A percentile compares a stretch with the other conserved stretches of the same genome.
Evolutionary conservation across 768 basidiomycete species (phyloP).

Genomic region (Suillus brevipes): DNA sequence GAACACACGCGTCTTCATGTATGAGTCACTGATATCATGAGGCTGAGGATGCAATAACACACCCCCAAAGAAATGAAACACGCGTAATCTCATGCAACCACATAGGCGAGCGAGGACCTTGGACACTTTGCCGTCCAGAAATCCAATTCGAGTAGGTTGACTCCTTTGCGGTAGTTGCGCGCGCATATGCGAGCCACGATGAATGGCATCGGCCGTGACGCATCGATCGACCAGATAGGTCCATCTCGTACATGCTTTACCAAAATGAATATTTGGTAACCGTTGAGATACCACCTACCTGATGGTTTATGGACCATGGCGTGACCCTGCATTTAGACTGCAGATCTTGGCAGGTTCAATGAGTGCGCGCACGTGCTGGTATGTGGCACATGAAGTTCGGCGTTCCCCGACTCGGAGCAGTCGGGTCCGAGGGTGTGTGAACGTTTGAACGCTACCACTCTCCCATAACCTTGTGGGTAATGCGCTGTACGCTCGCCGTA

Average conservation of each 20-base stretch:
- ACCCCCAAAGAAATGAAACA: background rate
- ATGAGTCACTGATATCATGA: background rate
- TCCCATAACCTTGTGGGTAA: background rate
- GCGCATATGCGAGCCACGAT: background rate
- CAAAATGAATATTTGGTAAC: background rate
- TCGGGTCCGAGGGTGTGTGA: background rate
- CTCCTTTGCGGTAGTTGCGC: background rate
- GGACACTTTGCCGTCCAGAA: background rate
- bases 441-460: background rate
- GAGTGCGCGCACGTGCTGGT: background rate
- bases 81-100: background rate
- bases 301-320: background rate
- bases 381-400: background rate
- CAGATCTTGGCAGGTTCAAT: background rate
- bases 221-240: slow-evolving; percentile 1
- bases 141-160: background rate
- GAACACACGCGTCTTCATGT: background rate
- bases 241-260: background rate
- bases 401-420: background rate
- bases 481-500: background rate
- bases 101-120: background rate
- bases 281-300: background rate
- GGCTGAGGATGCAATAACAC: background rate
- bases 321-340: background rate
- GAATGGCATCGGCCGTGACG: background rate